Evolutionary conservation across 2,329 filamentous ascomycete species (phyloP), one percentile per base, ranked within the genome.

Genomic region (Ceratocystis albifundus): DNA sequence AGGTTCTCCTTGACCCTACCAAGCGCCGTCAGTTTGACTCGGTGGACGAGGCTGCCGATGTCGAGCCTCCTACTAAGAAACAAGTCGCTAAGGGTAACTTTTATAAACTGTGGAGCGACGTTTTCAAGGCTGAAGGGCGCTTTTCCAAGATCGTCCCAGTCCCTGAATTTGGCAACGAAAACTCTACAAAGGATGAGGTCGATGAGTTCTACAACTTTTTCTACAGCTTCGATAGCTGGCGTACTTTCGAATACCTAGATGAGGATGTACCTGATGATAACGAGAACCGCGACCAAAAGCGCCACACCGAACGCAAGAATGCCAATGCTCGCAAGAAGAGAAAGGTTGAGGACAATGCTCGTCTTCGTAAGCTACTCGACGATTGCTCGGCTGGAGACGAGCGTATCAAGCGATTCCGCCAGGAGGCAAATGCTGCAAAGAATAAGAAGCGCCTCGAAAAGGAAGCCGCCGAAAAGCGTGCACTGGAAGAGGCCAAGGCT

Each of bases 191-290:
- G 78, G 89, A 95, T 74, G 87, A 96, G 7, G 94, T 99, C 61
- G 92, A 97, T 74, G 80, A 82, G 65, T 99, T 99, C 78, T 99
- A 99, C 84, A 96, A 99, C 83, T 99, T 97, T 82, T 99, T 89
- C 88, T 99, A 97, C 83, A 95, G 93, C 83, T 96, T 99, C 73
- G 94, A 99, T 82, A 94, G 88, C 77, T 99, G 94, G 94, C 84
- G 94, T 69, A 87, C 89, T 2, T 99, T 99, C 73, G 94, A 99
- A 80, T 99, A 99, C 78, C 88, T 96, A 68, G 94, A 99, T 74
- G 94, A 99, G 81, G 94, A 99, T 75, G 93, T 99, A 36, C 94
- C 94, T 50, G 94, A 99, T 74, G 94, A 99, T 81, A 96, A 94
- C 77, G 94, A 97, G 80, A 96, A 92, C 81, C 92, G 94, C 76